Conservation (phyloP, 1,284 basidiomycete genomes). For the Leccinum pachyderme region DNA sequence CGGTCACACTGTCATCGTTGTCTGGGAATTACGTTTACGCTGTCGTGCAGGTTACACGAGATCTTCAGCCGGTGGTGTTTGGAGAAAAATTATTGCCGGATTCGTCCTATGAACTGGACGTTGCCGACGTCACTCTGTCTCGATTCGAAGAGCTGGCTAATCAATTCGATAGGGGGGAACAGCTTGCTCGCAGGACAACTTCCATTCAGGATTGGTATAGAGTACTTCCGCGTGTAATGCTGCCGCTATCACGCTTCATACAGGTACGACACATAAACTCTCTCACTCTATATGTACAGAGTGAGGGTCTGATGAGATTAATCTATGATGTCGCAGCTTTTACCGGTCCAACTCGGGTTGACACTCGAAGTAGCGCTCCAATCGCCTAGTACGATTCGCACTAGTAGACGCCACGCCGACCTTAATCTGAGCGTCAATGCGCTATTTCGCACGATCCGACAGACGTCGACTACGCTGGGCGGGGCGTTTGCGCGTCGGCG, state of each 20-base stretch:
- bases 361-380: slow-evolving; percentile 74
- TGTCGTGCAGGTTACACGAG: slow-evolving; percentile 89
- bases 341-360: slow-evolving; percentile 74
- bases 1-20: slow-evolving; percentile 82
- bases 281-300: slow-evolving; percentile 1
- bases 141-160: slow-evolving; percentile 76
- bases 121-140: slow-evolving; percentile 77
- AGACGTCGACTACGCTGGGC: slow-evolving; percentile 53
- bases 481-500: slow-evolving; percentile 58
- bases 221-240: slow-evolving; percentile 55
- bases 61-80: slow-evolving; percentile 84
- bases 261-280: slow-evolving; percentile 45
- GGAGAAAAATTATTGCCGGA: slow-evolving; percentile 73
- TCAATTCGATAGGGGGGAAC: slow-evolving; percentile 45
- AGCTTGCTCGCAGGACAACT: slow-evolving; percentile 28
- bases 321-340: slow-evolving; percentile 44
- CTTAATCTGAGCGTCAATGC: slow-evolving; percentile 82
- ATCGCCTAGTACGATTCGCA: slow-evolving; percentile 35
- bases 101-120: slow-evolving; percentile 72
- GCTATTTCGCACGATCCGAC: slow-evolving; percentile 79
- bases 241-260: slow-evolving; percentile 70
- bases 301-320: slow-evolving; percentile 7
- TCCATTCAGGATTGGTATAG: slow-evolving; percentile 57
- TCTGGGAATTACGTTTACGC: slow-evolving; percentile 86
- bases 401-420: slow-evolving; percentile 56